Evolutionary conservation across 345 rosid genomes (phyloP).

Genomic region (Lepidium africanum): DNA sequence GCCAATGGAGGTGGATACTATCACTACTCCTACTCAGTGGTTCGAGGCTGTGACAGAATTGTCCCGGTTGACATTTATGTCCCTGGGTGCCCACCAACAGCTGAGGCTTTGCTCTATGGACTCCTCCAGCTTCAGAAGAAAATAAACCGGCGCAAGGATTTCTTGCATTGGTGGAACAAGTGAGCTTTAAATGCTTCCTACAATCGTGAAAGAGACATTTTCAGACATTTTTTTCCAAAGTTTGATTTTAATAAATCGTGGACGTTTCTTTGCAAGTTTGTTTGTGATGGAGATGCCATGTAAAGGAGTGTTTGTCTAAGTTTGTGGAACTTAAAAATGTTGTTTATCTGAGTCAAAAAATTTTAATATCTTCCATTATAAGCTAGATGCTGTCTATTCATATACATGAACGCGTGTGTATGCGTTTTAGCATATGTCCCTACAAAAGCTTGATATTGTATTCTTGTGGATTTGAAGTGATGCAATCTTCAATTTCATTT

Average conservation of each 20-base stretch:
- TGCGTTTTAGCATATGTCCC: background rate
- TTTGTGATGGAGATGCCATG: constrained; percentile 29
- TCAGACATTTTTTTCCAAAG: constrained; percentile 12
- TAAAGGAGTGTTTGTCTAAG: constrained; percentile 8
- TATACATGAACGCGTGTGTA: background rate
- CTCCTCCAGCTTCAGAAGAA: constrained; percentile 94
- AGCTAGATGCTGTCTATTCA: background rate
- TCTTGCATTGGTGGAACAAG: constrained; percentile 91
- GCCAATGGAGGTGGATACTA: constrained; percentile 99
- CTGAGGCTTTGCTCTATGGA: constrained; percentile 92
- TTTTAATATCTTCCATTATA: background rate
- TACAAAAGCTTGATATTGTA: background rate
- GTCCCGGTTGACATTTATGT: constrained; percentile 96
- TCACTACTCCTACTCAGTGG: constrained; percentile 96
- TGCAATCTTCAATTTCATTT: too few species aligned
- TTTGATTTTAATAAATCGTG: constrained; percentile 19
- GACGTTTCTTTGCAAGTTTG: constrained; percentile 19
- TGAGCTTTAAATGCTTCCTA: constrained; percentile 12
- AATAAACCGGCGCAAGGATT: constrained; percentile 96
- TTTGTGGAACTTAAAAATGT: constrained; percentile 13
- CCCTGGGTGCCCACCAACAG: constrained; percentile 98
- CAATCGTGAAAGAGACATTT: background rate
- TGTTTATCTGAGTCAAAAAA: background rate
- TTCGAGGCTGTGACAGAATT: constrained; percentile 94
- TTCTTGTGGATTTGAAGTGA: background rate